A percentile compares a stretch with the other conserved stretches of the same genome.
phyloP scores from a whole-genome alignment of 2,329 filamentous ascomycete genomes.

The Pseudopyrenochaeta lycopersici region DNA sequence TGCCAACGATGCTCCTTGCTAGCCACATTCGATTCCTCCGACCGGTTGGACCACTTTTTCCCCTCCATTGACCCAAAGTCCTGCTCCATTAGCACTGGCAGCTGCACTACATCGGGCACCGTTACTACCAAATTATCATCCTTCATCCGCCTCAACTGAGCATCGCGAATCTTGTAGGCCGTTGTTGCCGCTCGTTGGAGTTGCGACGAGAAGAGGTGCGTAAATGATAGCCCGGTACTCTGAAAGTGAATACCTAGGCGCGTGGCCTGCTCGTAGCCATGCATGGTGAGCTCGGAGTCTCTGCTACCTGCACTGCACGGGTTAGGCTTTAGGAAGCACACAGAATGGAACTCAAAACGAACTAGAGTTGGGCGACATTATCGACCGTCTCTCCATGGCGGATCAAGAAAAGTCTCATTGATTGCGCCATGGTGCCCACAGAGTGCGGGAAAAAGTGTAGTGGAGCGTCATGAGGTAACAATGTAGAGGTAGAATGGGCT shows the following conservation, averaged over 20 bases:
- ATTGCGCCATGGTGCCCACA: constrained; percentile 33
- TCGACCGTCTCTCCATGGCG: constrained; percentile 91
- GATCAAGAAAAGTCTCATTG: constrained; percentile 76
- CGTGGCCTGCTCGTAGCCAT: constrained; percentile 81
- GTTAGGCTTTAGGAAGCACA: constrained; percentile 32
- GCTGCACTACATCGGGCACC: constrained; percentile 32
- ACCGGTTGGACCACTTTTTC: constrained; percentile 60
- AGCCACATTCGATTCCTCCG: constrained; percentile 46
- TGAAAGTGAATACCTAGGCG: constrained; percentile 74
- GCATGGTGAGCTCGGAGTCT: constrained; percentile 81
- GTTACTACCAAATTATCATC: constrained; percentile 1
- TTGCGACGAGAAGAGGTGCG: constrained; percentile 80
- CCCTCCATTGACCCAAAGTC: constrained; percentile 79
- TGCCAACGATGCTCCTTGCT: constrained; percentile 52
- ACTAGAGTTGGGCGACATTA: constrained; percentile 83
- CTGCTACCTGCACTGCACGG: constrained; percentile 74
- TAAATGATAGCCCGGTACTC: constrained; percentile 69
- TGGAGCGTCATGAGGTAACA: constrained; percentile 22
- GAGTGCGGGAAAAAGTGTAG: constrained; percentile 15
- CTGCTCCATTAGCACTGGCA: constrained; percentile 69
- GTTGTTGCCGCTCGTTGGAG: constrained; percentile 78
- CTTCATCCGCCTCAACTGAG: constrained; percentile 52
- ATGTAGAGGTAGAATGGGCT: constrained; percentile 4
- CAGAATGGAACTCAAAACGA: constrained; percentile 8
- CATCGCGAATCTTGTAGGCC: constrained; percentile 70